These are phyloP conservation scores for Diatrype stigma DNA, from an alignment of 2,329 filamentous ascomycete genomes.

Conservation along the genomic window DNA sequence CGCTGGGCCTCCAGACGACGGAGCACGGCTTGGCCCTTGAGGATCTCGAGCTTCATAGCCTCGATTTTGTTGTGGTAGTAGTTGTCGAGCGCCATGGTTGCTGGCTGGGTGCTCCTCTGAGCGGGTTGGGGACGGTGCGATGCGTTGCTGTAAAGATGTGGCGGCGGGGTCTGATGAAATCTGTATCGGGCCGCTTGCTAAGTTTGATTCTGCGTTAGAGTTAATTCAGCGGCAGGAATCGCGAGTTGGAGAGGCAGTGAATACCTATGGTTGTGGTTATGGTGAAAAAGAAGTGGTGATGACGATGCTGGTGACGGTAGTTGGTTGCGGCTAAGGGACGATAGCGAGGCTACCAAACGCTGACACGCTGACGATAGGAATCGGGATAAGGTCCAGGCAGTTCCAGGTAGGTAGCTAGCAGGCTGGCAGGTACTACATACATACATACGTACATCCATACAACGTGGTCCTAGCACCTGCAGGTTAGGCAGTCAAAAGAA, in stretches of 20 bases:
- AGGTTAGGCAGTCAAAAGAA: not conserved
- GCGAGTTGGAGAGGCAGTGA: too few relatives aligned
- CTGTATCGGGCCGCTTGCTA: not conserved
- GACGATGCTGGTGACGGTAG: not conserved
- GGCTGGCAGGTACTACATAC: too few relatives aligned
- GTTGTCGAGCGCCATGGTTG: slow-evolving; percentile 94
- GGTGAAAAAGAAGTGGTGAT: not conserved
- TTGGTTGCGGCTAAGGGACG: not conserved
- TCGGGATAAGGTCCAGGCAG: not conserved
- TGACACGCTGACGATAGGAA: not conserved
- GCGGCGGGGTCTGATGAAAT: not conserved
- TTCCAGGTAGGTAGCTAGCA: too few relatives aligned
- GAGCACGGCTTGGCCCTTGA: slow-evolving; percentile 94
- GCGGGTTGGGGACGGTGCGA: slow-evolving; percentile 9
- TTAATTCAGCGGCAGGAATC: not conserved
- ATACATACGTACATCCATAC: too few relatives aligned
- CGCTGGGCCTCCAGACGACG: slow-evolving; percentile 94
- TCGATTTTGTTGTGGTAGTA: slow-evolving; percentile 99
- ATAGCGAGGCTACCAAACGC: not conserved
- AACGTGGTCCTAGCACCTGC: not conserved
- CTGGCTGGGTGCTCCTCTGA: slow-evolving; percentile 19
- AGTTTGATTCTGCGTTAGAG: not conserved
- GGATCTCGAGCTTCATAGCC: slow-evolving; percentile 99
- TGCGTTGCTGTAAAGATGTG: too few relatives aligned
- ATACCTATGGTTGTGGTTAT: not conserved